Evolutionary conservation across 2,329 filamentous ascomycete genomes (phyloP), one percentile per base, ranked within the genome.

Genomic region (Chaetothyriales sp.): DNA sequence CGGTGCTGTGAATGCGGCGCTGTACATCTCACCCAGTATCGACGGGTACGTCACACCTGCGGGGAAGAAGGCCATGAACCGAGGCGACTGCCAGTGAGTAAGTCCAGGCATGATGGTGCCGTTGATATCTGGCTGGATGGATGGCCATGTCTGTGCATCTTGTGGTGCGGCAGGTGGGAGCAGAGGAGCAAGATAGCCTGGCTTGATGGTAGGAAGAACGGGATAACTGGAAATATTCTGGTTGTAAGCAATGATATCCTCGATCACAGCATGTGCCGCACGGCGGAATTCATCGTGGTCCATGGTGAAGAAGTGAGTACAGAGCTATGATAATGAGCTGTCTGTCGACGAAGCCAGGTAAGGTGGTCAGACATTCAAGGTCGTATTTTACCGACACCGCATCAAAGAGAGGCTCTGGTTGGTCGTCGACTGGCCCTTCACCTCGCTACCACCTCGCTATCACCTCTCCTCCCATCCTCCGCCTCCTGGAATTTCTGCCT

Each of bases 31-130:
- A 18, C 87, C 90, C 9, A 96, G 76, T 66, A 95, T 90, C 25
- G 81, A 70, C 0, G 90, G 88, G 64, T 83, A 95, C 36, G 83
- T 86, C 49, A 82, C 81, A 20, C 79, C 81, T 47, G 86, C 86
- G 1, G 90, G 85, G 69, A 92, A 96, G 73, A 93, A 96, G 44
- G 90, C 90, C 79, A 95, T 86, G 74, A 95, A 96, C 63, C 90
- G 88, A 15, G 87, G 90, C 2, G 82, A 86, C 65, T 94, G 83
- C 88, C 90, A 96, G 69, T 95, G 90, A 0, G 90, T 95, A 50
- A 96, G 73, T 5, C 90, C 90, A 0, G 90, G 90, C 64, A 95
- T 79, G 63, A 96, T 95, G 64, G 92, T 86, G 44, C 76, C 70
- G 60, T 89, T 83, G 48, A 96, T 81, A 64, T 96, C 90, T 51